These are phyloP conservation scores for Colletotrichum sp. DNA, from an alignment of 2,329 filamentous ascomycete species.

Conservation along the genomic window DNA sequence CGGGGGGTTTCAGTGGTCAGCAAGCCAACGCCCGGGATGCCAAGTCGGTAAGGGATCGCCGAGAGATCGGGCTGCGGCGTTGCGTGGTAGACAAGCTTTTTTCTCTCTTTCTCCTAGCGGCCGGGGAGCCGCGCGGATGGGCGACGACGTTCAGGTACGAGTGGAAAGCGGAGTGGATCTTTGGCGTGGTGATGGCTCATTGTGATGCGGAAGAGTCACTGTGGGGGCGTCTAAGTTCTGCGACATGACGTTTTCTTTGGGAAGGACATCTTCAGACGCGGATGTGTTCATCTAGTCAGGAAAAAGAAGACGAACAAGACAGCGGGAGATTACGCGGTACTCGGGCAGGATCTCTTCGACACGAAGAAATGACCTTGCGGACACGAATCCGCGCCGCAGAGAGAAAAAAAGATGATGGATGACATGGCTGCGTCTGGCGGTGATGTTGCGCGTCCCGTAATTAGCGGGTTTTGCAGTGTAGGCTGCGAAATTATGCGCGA, in stretches of 20 bases:
- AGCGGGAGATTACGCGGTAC: neutral
- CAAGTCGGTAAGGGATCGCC: neutral
- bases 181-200: neutral
- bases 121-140: neutral
- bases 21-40: neutral
- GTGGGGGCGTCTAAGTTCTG: neutral
- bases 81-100: neutral
- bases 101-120: neutral
- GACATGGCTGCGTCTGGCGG: neutral
- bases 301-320: neutral
- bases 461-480: neutral
- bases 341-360: neutral
- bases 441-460: neutral
- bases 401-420: neutral
- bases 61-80: neutral
- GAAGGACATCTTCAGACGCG: rapidly evolving
- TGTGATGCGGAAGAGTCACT: neutral
- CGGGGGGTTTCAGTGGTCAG: neutral
- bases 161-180: neutral
- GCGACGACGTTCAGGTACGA: neutral
- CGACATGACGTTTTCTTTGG: neutral
- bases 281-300: neutral
- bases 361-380: neutral
- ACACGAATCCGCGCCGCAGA: neutral
- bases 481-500: neutral